Evolutionary conservation across 73 alveolate genomes (phyloP), one percentile per base, ranked within the genome.

Genomic region (Tetrahymena malaccensis): DNA sequence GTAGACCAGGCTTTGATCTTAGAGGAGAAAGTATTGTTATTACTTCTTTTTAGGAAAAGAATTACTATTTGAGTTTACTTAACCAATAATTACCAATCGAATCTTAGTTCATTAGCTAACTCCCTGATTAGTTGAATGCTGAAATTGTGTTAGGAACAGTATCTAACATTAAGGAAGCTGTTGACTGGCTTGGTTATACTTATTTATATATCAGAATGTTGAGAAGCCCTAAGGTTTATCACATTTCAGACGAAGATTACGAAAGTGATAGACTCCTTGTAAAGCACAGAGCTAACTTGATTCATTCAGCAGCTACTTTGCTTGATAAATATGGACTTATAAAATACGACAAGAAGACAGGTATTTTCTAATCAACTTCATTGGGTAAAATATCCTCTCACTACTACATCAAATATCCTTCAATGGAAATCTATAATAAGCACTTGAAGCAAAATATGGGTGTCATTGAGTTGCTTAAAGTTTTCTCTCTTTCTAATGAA

Each of bases 1-100:
- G 99, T 8, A 97, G 99, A 94, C 99, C 99, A 5, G 99, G 99
- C 93, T 99, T 98, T 96, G 99, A 99, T 96, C 98, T 98, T 89
- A 96, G 96, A 38, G 99, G 99, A 33, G 99, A 99, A 96, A 99
- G 99, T 34, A 99, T 99, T 33, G 98, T 99, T 93, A 99, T 99
- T 94, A 99, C 99, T 31, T 94, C 99, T 43, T 98, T 98, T 95
- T 96, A 98, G 83, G 99, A 99, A 97, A 96, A 99, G 50, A 98
- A 99, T 97, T 99, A 98, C 97, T 99, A 99, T 97, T 96, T 99
- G 93, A 98, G 99, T 43, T 96, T 99, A 85, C 97, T 98, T 96
- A 99, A 99, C 96, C 98, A 98, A 96, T 99, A 99, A 97, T 97
- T 99, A 85, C 99, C 99, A 58, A 99, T 99, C 16, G 99, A 99